Base-by-base conservation (phyloP, 2,329 filamentous ascomycete species). In the Onygenales sp. region DNA sequence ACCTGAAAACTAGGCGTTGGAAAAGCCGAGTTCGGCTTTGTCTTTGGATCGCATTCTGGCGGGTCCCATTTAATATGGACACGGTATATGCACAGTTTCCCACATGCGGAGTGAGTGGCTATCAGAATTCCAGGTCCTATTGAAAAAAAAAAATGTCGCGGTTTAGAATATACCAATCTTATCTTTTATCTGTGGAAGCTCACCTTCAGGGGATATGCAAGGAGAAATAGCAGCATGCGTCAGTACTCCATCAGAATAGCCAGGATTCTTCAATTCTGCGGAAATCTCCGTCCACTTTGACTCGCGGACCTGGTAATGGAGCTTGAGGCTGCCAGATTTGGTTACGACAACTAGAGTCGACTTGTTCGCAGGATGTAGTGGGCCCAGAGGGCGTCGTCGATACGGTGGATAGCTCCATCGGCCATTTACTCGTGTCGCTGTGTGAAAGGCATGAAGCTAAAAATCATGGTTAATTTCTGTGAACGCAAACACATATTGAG, bases 331-430 rank as follows among this genome's bases (percentile, higher is more conserved):
- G 6, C 88, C 88, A 60, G 83, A 83, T 44, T 84, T 80, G 33
- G 87, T 93, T 51, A 95, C 79, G 58, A 84, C 87, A 10, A 95
- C 70, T 43, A 96, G 70, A 1, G 87, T 86, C 48, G 86, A 85
- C 66, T 87, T 89, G 51, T 77, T 76, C 2, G 81, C 64, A 6
- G 68, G 66, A 65, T 95, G 88, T 56, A 80, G 84, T 4, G 90
- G 87, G 2, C 86, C 86, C 42, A 82, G 77, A 8, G 83, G 81
- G 39, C 83, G 80, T 36, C 84, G 77, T 50, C 83, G 79, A 8
- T 81, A 81, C 53, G 79, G 83, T 47, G 86, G 81, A 62, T 88
- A 92, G 8, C 76, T 77, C 76, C 90, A 95, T 42, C 78, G 71
- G 27, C 75, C 74, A 50, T 78, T 76, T 40, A 79, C 74, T 58